Percentiles rank a stretch among this genome's conserved stretches.
These are phyloP conservation scores for Sarocladium oryzae DNA, from an alignment of 2,329 filamentous ascomycete species.

Conservation along the genomic window DNA sequence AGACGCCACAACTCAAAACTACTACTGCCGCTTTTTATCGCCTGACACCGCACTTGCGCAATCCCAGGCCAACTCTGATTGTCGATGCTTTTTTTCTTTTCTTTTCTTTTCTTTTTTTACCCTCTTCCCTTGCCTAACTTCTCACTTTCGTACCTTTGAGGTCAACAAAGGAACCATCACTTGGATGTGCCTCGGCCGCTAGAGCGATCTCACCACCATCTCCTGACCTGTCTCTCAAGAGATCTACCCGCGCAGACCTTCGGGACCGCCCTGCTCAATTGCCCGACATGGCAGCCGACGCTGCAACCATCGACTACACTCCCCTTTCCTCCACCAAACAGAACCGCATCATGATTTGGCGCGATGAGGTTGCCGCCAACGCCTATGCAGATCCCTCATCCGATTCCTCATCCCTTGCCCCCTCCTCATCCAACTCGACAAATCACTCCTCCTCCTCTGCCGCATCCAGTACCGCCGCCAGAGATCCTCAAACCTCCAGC, in stretches of 20 bases:
- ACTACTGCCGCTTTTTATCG: no score
- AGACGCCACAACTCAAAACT: background rate
- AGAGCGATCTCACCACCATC: no score
- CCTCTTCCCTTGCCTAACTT: background rate
- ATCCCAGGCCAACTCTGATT: background rate
- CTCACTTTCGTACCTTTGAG: no score
- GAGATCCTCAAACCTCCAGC: background rate
- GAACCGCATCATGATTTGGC: constrained; percentile 43
- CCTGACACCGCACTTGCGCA: no score
- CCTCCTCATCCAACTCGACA: constrained; percentile 24
- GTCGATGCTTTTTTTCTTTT: background rate
- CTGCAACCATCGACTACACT: constrained; percentile 13
- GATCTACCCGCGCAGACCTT: no score
- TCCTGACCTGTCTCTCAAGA: no score
- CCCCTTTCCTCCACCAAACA: constrained; percentile 28
- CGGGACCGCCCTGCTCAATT: no score
- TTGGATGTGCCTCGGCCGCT: no score
- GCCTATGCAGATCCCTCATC: constrained; percentile 24
- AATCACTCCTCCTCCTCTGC: constrained; percentile 22
- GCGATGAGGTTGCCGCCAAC: constrained; percentile 37
- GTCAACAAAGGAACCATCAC: background rate
- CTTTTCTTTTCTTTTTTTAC: background rate
- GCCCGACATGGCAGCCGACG: constrained; percentile 3
- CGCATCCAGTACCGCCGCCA: constrained; percentile 10
- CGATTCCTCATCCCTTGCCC: constrained; percentile 22